These are phyloP conservation scores for Rhodamnia rubescens DNA, from an alignment of 345 rosid species.

Conservation along the genomic window DNA sequence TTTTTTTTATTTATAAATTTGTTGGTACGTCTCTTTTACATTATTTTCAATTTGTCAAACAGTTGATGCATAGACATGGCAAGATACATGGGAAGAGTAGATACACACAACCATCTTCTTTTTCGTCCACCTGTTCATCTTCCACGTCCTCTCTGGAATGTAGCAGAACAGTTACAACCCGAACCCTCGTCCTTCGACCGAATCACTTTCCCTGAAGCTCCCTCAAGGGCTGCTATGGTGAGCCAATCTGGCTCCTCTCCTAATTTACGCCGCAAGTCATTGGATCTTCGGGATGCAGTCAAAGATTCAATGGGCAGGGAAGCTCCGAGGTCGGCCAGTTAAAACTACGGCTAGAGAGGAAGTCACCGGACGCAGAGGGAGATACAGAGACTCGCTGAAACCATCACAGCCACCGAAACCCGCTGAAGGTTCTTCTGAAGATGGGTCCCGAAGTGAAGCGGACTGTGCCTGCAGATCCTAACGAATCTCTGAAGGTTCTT, in stretches of 20 bases:
- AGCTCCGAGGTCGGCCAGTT: conserved; percentile 41
- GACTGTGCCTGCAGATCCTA: conserved; percentile 37
- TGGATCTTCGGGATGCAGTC: conserved; percentile 72
- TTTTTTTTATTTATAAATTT: too few species aligned
- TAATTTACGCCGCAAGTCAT: conserved; percentile 37
- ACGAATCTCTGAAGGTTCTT: conserved; percentile 57
- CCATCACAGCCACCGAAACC: conserved; percentile 31
- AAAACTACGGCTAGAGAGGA: conserved; percentile 45
- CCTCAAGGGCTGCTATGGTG: conserved; percentile 42
- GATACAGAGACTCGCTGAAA: conserved; percentile 59
- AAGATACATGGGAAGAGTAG: too few species aligned
- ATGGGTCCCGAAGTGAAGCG: conserved; percentile 24
- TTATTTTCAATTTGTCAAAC: too few species aligned
- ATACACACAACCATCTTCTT: too few species aligned
- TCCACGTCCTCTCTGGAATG: too few species aligned
- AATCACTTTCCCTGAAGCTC: conserved; percentile 42
- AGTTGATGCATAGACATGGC: too few species aligned
- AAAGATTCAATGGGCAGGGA: conserved; percentile 84
- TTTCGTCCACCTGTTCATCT: too few species aligned
- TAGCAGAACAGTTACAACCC: too few species aligned
- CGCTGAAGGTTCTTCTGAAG: conserved; percentile 20
- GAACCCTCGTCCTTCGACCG: conserved; percentile 32
- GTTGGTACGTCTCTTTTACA: too few species aligned
- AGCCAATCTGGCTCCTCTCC: conserved; percentile 36
- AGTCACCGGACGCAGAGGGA: conserved; percentile 11